phyloP scores from a whole-genome alignment of 2,329 filamentous ascomycete species.

The Penicillium sp. region DNA sequence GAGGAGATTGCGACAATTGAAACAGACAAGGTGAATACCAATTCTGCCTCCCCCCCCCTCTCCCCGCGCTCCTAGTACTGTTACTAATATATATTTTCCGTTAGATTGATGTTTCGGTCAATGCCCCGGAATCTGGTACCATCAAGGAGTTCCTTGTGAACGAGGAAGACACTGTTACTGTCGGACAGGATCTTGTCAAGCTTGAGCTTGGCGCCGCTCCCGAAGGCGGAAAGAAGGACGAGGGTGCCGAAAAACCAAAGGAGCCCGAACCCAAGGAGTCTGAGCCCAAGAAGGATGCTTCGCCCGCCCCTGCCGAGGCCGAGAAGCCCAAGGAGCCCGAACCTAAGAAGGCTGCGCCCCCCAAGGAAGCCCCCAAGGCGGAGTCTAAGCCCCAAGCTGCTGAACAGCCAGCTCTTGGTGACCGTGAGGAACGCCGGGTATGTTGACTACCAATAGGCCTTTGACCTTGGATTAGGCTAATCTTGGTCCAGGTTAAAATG shows the following conservation, averaged over 20 bases:
- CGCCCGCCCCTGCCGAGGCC: constrained; percentile 30
- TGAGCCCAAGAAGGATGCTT: constrained; percentile 44
- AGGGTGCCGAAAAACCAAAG: constrained; percentile 52
- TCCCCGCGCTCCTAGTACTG: not conserved
- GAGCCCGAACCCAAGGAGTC: constrained; percentile 47
- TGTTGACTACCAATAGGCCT: constrained; percentile 29
- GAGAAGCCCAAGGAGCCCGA: constrained; percentile 23
- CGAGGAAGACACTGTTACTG: constrained; percentile 90
- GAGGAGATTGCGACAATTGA: constrained; percentile 98
- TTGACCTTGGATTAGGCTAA: not conserved
- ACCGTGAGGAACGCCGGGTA: constrained; percentile 79
- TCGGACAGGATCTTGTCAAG: constrained; percentile 82
- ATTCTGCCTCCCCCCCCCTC: not conserved
- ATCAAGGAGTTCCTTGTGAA: constrained; percentile 86
- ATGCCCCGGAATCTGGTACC: constrained; percentile 78
- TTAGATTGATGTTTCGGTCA: constrained; percentile 92
- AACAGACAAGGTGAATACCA: constrained; percentile 76
- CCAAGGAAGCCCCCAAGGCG: constrained; percentile 15
- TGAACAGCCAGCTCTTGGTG: constrained; percentile 47
- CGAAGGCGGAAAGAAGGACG: constrained; percentile 46
- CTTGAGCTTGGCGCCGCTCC: constrained; percentile 67
- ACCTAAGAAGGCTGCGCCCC: constrained; percentile 32
- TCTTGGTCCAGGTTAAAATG: constrained; percentile 77
- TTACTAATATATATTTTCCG: constrained; percentile 8
- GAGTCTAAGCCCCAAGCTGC: constrained; percentile 16